Base-by-base conservation (phyloP, 805 yeast genomes). In the Suhomyces kilbournensis region DNA sequence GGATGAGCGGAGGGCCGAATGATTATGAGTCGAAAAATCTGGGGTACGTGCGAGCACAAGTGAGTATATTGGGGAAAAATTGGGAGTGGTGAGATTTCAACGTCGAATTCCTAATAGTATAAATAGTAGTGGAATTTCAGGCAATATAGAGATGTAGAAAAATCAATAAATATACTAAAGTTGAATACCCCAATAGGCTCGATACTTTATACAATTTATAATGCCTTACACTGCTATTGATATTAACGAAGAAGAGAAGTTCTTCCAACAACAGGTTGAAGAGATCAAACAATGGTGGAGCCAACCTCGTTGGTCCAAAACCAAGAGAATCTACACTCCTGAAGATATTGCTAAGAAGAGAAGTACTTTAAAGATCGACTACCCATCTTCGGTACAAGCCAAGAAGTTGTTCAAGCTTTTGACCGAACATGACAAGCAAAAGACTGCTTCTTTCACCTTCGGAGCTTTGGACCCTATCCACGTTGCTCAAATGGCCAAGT, bases 401-500 rank as follows among this genome's bases (percentile, higher is more conserved):
- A 85, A 87, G 69, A 93, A 93, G 72, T 82, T 93, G 61, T 93
- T 69, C 77, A 72, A 75, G 56, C 71, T 89, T 44, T 78, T 93
- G 54, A 74, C 76, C 57, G 84, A 88, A 67, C 97, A 90, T 67
- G 90, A 82, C 69, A 70, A 71, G 54, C 76, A 86, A 59, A 84
- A 84, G 67, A 83, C 96, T 45, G 87, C 83, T 35, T 86, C 97
- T 20, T 85, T 84, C 79, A 91, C 97, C 32, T 92, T 90, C 67
- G 98, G 97, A 69, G 97, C 97, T 22, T 79, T 93, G 63, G 97
- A 93, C 71, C 97, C 97, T 25, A 87, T 93, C 60, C 97, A 93
- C 69, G 90, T 91, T 59, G 78, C 97, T 55, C 97, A 93, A 75
- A 93, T 93, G 98, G 96, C 97, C 62, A 90, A 89, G 72, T 90